Evolutionary conservation across 2,329 filamentous ascomycete genomes (phyloP).

Genomic region (Fusarium kyushuense): DNA sequence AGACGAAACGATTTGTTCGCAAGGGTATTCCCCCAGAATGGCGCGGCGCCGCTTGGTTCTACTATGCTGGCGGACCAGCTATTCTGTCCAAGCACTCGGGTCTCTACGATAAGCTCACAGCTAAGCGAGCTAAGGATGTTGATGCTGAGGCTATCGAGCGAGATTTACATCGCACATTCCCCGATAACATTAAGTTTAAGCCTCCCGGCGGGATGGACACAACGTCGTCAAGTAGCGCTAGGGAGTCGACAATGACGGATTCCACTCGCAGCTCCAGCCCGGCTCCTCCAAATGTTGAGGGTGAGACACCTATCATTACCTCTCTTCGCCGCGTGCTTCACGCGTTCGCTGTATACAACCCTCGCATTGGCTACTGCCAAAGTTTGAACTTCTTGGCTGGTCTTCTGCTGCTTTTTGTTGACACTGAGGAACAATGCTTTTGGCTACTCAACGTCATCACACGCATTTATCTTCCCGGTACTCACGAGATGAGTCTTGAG

Average conservation of each 20-base stretch:
- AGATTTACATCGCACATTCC: conserved; percentile 92
- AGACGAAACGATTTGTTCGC: conserved; percentile 89
- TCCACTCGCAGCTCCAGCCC: conserved; percentile 53
- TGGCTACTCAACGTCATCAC: conserved; percentile 95
- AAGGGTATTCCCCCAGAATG: conserved; percentile 96
- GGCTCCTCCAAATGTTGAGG: conserved; percentile 52
- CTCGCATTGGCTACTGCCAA: conserved; percentile 93
- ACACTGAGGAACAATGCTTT: conserved; percentile 89
- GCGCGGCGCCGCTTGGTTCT: conserved; percentile 97
- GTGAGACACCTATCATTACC: conserved; percentile 82
- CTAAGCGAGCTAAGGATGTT: conserved; percentile 72
- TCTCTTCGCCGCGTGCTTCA: conserved; percentile 87
- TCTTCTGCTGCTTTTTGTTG: conserved; percentile 87
- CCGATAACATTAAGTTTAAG: conserved; percentile 92
- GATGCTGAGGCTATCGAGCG: conserved; percentile 93
- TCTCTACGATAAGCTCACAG: conserved; percentile 78
- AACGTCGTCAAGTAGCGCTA: conserved; percentile 47
- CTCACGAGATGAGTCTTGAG: conserved; percentile 89
- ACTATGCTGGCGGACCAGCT: conserved; percentile 88
- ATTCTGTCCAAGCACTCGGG: conserved; percentile 81
- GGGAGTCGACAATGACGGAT: conserved; percentile 53
- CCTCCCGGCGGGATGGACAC: conserved; percentile 60
- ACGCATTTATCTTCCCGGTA: conserved; percentile 86
- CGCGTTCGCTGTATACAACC: conserved; percentile 91
- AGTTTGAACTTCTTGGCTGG: conserved; percentile 95